These are phyloP conservation scores for Lachnellula occidentalis DNA, from an alignment of 2,329 filamentous ascomycete genomes.

Conservation along the genomic window DNA sequence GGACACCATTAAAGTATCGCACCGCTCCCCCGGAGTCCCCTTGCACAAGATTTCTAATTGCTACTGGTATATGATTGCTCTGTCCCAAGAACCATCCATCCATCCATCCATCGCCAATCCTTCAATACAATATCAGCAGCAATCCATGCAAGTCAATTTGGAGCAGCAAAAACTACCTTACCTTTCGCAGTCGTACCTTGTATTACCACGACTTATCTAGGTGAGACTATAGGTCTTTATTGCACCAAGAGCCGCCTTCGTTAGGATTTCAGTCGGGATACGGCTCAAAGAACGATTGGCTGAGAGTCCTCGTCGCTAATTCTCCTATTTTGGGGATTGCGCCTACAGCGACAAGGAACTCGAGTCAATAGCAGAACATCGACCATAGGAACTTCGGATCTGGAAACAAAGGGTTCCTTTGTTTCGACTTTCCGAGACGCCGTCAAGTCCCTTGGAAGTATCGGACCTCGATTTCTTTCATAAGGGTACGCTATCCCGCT, in stretches of 20 bases:
- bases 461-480: slow-evolving; percentile 9
- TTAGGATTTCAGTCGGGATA: slow-evolving; percentile 14
- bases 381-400: slow-evolving; percentile 15
- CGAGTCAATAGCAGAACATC: slow-evolving; percentile 16
- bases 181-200: not conserved
- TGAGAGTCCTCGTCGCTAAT: slow-evolving; percentile 20
- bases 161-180: slow-evolving; percentile 10
- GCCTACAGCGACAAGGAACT: slow-evolving; percentile 26
- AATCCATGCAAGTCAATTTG: slow-evolving; percentile 20
- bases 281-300: slow-evolving; percentile 23
- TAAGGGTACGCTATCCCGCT: slow-evolving; percentile 20
- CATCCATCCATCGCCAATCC: slow-evolving; percentile 10
- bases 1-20: slow-evolving; percentile 21
- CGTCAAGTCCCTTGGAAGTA: slow-evolving; percentile 13
- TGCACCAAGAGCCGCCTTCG: slow-evolving; percentile 9
- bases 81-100: slow-evolving; percentile 5
- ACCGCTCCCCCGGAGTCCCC: slow-evolving; percentile 22
- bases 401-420: slow-evolving; percentile 23
- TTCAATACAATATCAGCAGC: slow-evolving; percentile 12
- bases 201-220: not conserved
- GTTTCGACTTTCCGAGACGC: slow-evolving; percentile 17
- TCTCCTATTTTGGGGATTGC: slow-evolving; percentile 26
- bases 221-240: not conserved
- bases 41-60: slow-evolving; percentile 19
- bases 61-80: slow-evolving; percentile 19